Evolutionary conservation across 257 asterid genomes (phyloP).

Genomic region (Cruciata laevipes): DNA sequence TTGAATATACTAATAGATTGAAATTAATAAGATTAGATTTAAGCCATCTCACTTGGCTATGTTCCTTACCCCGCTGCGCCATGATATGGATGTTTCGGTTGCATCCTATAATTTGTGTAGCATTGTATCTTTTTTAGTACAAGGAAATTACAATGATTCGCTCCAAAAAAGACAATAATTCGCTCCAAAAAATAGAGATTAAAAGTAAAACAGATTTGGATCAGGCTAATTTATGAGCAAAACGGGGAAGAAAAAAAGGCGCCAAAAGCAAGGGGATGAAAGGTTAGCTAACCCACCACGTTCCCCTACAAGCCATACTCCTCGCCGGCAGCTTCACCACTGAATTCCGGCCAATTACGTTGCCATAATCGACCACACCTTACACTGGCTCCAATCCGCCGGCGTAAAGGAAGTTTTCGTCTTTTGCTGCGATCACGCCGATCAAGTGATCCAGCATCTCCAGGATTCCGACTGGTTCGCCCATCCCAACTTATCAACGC

Average conservation of each 20-base stretch:
- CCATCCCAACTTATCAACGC: conserved; percentile 70
- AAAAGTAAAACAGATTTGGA: no score
- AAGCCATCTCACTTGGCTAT: no score
- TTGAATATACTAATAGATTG: no score
- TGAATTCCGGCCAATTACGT: conserved; percentile 88
- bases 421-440: conserved; percentile 88
- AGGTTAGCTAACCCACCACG: conserved; percentile 56
- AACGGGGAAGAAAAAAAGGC: conserved; percentile 82
- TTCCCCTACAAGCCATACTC: conserved; percentile 74
- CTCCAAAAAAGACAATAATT: no score
- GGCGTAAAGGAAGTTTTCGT: conserved; percentile 94
- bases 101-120: no score
- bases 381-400: conserved; percentile 94
- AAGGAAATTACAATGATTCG: no score
- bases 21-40: no score
- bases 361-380: conserved; percentile 88
- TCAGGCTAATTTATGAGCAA: no score
- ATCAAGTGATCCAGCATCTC: conserved; percentile 76
- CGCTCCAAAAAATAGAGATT: no score
- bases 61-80: no score
- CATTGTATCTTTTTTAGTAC: no score
- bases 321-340: conserved; percentile 94
- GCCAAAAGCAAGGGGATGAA: conserved; percentile 29
- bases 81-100: no score
- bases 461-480: conserved; percentile 59